Conservation (phyloP, 768 basidiomycete genomes). For the Pulveroboletus sp. region DNA sequence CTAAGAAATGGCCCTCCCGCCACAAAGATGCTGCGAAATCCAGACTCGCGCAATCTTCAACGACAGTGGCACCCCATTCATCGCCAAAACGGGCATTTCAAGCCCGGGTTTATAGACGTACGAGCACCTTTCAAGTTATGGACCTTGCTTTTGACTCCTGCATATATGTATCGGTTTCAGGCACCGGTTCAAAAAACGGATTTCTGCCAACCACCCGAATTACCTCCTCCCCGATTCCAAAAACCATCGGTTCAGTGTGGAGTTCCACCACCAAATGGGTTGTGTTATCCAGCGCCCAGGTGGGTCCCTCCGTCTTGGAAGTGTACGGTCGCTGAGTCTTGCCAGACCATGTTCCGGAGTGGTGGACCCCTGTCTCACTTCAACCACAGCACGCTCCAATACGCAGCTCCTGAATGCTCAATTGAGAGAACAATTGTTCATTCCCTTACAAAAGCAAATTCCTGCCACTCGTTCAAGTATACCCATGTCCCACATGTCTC, state of each 20-base stretch:
- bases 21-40: background rate
- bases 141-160: background rate
- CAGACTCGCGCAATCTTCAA: background rate
- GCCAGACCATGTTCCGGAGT: constrained; percentile 2
- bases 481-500: background rate
- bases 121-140: background rate
- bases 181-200: background rate
- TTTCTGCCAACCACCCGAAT: background rate
- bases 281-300: constrained; percentile 1
- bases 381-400: background rate
- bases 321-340: background rate
- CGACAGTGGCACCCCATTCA: background rate
- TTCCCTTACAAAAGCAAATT: background rate
- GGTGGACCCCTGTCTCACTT: constrained; percentile 1
- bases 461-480: background rate
- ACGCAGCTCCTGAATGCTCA: background rate
- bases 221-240: constrained; percentile 6
- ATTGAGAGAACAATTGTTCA: background rate
- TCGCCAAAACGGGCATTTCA: background rate
- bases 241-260: background rate
- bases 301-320: background rate
- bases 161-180: background rate
- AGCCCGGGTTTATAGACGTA: constrained; percentile 3
- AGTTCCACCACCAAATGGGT: background rate
- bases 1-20: background rate